phyloP scores from a whole-genome alignment of 2,329 filamentous ascomycete genomes.

The Elsinoe batatas region DNA sequence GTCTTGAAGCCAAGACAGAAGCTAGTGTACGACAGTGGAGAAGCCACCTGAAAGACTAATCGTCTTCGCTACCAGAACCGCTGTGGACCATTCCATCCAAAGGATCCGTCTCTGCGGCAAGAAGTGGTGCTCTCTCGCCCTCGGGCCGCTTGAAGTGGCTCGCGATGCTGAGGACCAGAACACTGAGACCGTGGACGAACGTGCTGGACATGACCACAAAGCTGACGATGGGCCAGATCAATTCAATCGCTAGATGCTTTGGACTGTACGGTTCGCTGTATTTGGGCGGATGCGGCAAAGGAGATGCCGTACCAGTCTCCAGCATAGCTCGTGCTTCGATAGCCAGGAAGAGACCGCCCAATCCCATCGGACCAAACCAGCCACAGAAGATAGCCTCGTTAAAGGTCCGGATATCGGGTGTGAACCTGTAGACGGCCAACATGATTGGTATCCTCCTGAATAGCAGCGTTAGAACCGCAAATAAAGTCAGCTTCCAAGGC shows the following conservation, averaged over 20 bases:
- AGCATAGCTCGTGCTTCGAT: constrained; percentile 46
- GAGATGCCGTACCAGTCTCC: constrained; percentile 39
- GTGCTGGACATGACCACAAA: constrained; percentile 46
- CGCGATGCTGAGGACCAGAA: constrained; percentile 40
- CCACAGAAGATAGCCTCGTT: constrained; percentile 46
- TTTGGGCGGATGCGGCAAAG: constrained; percentile 35
- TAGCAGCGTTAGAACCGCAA: constrained; percentile 40
- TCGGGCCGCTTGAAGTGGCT: constrained; percentile 39
- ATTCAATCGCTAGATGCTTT: constrained; percentile 32
- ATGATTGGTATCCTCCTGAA: constrained; percentile 46
- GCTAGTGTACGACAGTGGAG: constrained; percentile 12
- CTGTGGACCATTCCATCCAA: constrained; percentile 43
- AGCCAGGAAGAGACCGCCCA: constrained; percentile 47
- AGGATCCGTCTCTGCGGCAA: constrained; percentile 42
- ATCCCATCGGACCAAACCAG: constrained; percentile 50
- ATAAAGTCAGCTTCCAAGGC: constrained; percentile 34
- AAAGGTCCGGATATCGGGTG: constrained; percentile 41
- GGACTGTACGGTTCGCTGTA: constrained; percentile 25
- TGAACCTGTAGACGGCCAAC: constrained; percentile 36
- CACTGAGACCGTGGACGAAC: constrained; percentile 45
- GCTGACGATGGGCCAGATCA: constrained; percentile 46
- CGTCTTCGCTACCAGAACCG: constrained; percentile 26
- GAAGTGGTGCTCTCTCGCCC: constrained; percentile 39
- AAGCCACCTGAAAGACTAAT: background rate
- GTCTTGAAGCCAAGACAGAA: constrained; percentile 18